Evolutionary conservation across 2,329 filamentous ascomycete genomes (phyloP).

Genomic region (Fusarium acutatum): DNA sequence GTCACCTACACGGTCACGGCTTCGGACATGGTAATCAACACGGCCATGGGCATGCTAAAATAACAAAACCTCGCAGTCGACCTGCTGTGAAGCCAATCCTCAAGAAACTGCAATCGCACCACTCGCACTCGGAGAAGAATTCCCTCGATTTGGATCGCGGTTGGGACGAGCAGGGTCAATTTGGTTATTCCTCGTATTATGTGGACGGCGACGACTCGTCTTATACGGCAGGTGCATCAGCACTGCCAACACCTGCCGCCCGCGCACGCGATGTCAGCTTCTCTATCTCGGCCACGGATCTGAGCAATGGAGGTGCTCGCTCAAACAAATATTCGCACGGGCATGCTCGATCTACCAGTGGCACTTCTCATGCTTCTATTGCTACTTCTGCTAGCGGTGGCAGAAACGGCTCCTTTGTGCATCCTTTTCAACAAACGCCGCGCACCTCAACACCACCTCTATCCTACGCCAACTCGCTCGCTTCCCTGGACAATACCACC

Average conservation of each 20-base stretch:
- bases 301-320: constrained; percentile 41
- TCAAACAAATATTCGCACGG: constrained; percentile 61
- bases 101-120: constrained; percentile 60
- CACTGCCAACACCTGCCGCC: constrained; percentile 31
- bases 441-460: constrained; percentile 67
- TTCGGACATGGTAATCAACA: constrained; percentile 29
- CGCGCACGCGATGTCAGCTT: constrained; percentile 57
- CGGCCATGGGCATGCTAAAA: constrained; percentile 37
- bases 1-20: constrained; percentile 35
- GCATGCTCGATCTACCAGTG: constrained; percentile 67
- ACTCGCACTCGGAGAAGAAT: constrained; percentile 67
- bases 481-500: constrained; percentile 56
- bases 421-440: constrained; percentile 72
- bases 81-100: constrained; percentile 68
- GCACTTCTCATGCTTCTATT: constrained; percentile 65
- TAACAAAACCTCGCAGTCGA: constrained; percentile 57
- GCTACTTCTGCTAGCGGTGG: constrained; percentile 63
- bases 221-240: constrained; percentile 33
- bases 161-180: constrained; percentile 62
- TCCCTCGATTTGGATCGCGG: constrained; percentile 69
- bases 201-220: constrained; percentile 40
- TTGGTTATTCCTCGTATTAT: constrained; percentile 42
- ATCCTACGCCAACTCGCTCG: constrained; percentile 65
- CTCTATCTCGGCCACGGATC: constrained; percentile 50
- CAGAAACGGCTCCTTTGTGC: constrained; percentile 63